Evolutionary conservation across 192 early-diverging fungal genomes (phyloP).

Genomic region (Podila horticola): DNA sequence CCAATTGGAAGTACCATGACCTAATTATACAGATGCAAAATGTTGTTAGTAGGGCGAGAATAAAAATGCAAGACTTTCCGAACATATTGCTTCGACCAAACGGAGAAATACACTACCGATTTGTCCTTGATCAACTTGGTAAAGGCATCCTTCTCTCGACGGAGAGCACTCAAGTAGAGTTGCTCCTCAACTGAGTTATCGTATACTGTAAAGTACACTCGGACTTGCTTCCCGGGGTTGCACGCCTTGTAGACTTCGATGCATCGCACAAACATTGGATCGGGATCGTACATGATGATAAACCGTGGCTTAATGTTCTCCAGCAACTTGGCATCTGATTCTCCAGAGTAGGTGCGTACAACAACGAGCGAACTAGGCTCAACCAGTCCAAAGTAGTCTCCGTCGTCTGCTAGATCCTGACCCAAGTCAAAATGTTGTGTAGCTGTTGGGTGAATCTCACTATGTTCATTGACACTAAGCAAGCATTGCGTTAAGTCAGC

Average conservation of each 20-base stretch:
- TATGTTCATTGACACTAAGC: constrained; percentile 20
- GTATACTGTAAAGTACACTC: constrained; percentile 94
- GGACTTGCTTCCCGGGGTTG: constrained; percentile 63
- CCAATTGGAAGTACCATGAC: constrained; percentile 84
- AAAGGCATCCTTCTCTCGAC: constrained; percentile 94
- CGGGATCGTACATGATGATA: constrained; percentile 93
- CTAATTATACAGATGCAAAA: constrained; percentile 35
- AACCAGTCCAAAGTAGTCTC: constrained; percentile 61
- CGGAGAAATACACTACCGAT: constrained; percentile 60
- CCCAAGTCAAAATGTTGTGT: constrained; percentile 56
- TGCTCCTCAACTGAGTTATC: constrained; percentile 97
- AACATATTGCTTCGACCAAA: no score
- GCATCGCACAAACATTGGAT: constrained; percentile 86
- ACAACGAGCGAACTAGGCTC: constrained; percentile 60
- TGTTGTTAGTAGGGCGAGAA: background rate
- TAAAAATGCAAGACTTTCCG: background rate
- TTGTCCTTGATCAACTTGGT: constrained; percentile 92
- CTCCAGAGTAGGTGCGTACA: constrained; percentile 66
- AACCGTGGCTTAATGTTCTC: constrained; percentile 76
- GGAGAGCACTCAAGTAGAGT: constrained; percentile 82
- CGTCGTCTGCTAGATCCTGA: constrained; percentile 42
- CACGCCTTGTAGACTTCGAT: constrained; percentile 76
- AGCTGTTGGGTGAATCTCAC: constrained; percentile 2
- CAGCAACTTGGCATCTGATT: constrained; percentile 73
- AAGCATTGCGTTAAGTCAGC: background rate